phyloP scores from a whole-genome alignment of 345 rosid species.

The Bretschneidera sinensis region DNA sequence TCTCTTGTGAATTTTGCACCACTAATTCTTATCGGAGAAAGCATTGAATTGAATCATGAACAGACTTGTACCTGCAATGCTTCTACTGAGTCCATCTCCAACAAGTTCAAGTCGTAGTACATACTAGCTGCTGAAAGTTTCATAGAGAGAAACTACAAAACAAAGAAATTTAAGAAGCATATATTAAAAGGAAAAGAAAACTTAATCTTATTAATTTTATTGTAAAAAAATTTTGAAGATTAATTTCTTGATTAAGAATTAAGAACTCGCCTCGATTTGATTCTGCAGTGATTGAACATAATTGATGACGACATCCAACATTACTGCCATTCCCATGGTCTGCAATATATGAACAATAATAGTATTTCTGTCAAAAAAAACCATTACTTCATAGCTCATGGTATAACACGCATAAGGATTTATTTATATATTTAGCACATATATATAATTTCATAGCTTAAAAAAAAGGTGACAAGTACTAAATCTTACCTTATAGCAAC shows the following conservation, averaged over 20 bases:
- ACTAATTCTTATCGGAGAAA: too few relatives aligned
- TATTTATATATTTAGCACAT: not conserved
- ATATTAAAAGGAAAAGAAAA: not conserved
- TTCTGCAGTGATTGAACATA: slow-evolving; percentile 62
- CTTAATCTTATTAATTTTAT: not conserved
- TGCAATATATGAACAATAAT: slow-evolving; percentile 12
- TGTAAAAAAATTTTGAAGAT: too few relatives aligned
- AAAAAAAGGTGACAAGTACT: not conserved
- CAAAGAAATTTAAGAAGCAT: too few relatives aligned
- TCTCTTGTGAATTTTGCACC: too few relatives aligned
- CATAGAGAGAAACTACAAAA: slow-evolving; percentile 48
- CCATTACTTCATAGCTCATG: too few relatives aligned
- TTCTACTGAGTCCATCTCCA: slow-evolving; percentile 34
- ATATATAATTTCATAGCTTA: not conserved
- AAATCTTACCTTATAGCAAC: slow-evolving; percentile 58
- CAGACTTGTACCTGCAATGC: slow-evolving; percentile 19
- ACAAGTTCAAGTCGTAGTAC: slow-evolving; percentile 28
- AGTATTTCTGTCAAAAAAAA: too few relatives aligned
- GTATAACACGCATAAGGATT: too few relatives aligned
- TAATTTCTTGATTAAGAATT: not conserved
- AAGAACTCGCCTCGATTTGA: slow-evolving; percentile 50
- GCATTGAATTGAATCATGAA: too few relatives aligned
- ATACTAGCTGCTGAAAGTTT: slow-evolving; percentile 57
- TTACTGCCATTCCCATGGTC: slow-evolving; percentile 80
- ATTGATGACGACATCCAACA: slow-evolving; percentile 55